A percentile compares a stretch with the other conserved stretches of the same genome.
These are phyloP conservation scores for Trichoderma cornu-damae DNA, from an alignment of 2,329 filamentous ascomycete genomes.

Conservation along the genomic window DNA sequence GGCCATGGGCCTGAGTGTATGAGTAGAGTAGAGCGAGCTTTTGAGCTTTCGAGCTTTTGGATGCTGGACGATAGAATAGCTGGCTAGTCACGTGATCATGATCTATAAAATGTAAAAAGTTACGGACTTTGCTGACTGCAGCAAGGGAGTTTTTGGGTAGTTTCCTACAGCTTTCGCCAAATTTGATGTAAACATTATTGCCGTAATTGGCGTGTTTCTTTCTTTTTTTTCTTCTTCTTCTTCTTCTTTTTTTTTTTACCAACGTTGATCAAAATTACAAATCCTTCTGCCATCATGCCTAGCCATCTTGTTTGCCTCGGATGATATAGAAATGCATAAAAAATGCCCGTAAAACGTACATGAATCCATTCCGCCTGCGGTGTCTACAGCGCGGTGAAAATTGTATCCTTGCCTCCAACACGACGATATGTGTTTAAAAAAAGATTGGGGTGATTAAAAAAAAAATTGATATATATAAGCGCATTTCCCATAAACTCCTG, in stretches of 20 bases:
- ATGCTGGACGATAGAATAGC: neutral
- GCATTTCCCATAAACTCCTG: conserved; percentile 8
- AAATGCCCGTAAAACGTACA: neutral
- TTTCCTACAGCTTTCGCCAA: too few relatives aligned
- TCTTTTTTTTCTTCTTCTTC: neutral
- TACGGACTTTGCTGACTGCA: too few relatives aligned
- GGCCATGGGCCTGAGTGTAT: conserved; percentile 53
- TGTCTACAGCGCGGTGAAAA: neutral
- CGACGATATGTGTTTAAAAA: neutral
- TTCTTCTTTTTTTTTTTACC: neutral
- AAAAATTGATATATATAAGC: neutral
- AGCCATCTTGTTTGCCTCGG: neutral
- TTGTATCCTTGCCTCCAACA: neutral
- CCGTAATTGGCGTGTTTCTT: too few relatives aligned
- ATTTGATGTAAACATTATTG: too few relatives aligned
- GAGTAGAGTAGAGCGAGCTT: neutral
- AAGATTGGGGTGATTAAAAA: neutral
- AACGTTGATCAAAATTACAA: neutral
- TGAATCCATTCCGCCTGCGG: neutral
- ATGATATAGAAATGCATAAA: neutral
- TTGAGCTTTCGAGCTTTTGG: neutral
- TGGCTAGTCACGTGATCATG: neutral
- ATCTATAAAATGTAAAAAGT: too few relatives aligned
- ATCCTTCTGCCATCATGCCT: neutral
- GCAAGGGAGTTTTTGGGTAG: too few relatives aligned